Percentiles rank a stretch among this genome's conserved stretches.
Conservation (phyloP, 1,139 yeast genomes). For the Saccharomycopsis crataegensis region DNA sequence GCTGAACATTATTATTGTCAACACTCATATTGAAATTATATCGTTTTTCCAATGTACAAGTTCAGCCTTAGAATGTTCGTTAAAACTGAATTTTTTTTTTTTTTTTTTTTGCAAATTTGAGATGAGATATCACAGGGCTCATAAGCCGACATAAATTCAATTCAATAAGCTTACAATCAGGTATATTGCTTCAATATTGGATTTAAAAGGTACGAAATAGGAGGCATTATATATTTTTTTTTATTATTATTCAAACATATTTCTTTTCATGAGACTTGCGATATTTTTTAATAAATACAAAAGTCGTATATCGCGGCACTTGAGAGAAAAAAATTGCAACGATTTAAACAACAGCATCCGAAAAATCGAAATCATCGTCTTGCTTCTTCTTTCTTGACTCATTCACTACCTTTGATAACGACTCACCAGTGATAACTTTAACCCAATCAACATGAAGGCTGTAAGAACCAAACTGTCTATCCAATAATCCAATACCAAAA, state of each 20-base stretch:
- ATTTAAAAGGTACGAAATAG: no score
- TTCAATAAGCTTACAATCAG: no score
- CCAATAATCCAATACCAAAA: slow-evolving; percentile 73
- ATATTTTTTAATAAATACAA: not conserved
- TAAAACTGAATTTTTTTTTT: not conserved
- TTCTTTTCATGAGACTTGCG: not conserved
- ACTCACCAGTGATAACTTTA: slow-evolving; percentile 57
- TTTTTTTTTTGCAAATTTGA: not conserved
- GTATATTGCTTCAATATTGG: no score
- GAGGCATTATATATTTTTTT: no score
- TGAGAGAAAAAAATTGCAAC: not conserved
- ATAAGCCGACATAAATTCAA: no score
- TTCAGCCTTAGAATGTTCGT: not conserved
- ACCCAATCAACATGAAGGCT: slow-evolving; percentile 66
- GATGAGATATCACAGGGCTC: not conserved
- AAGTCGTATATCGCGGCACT: not conserved
- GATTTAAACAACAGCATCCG: slow-evolving; percentile 6
- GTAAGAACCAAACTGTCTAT: slow-evolving; percentile 74
- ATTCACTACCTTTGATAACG: slow-evolving; percentile 34
- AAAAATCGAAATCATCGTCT: slow-evolving; percentile 8
- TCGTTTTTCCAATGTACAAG: not conserved
- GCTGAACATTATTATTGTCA: not conserved
- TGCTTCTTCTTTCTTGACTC: slow-evolving; percentile 24
- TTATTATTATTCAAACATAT: not conserved
- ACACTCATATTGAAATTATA: not conserved